Conservation (phyloP, 345 rosid species). For the Eucalyptus melliodora region DNA sequence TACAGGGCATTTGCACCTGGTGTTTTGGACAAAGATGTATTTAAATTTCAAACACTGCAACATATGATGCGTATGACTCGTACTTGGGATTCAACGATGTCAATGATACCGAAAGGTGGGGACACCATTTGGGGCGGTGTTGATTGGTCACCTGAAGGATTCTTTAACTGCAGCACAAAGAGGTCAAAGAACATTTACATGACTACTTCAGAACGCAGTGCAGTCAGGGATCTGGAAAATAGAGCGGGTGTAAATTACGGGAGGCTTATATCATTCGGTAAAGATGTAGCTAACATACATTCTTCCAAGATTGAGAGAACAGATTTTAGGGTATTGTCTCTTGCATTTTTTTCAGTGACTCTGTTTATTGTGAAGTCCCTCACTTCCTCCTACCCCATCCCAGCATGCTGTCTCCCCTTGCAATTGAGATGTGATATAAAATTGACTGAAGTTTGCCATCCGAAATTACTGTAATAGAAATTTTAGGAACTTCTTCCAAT, state of each 20-base stretch:
- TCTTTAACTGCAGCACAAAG: constrained; percentile 9
- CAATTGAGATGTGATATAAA: neutral
- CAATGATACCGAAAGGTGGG: constrained; percentile 74
- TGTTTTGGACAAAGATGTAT: constrained; percentile 42
- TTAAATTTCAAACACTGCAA: constrained; percentile 43
- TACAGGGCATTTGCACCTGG: constrained; percentile 53
- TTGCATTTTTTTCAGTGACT: neutral
- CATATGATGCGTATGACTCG: constrained; percentile 63
- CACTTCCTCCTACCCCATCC: neutral
- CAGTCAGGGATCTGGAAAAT: neutral
- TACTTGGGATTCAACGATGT: constrained; percentile 67
- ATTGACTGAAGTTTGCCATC: neutral
- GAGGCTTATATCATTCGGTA: constrained; percentile 56
- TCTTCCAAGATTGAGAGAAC: constrained; percentile 34
- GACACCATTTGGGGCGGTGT: constrained; percentile 62
- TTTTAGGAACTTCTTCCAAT: neutral
- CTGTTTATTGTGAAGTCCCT: neutral
- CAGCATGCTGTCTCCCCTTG: neutral
- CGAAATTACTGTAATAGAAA: neutral
- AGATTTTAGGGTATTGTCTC: constrained; percentile 42
- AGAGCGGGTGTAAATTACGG: constrained; percentile 28
- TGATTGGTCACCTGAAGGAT: constrained; percentile 61
- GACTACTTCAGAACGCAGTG: neutral
- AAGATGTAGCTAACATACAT: constrained; percentile 31
- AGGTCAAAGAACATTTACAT: constrained; percentile 12